A percentile compares a stretch with the other conserved stretches of the same genome.
Evolutionary conservation across 2,329 filamentous ascomycete species (phyloP).

Genomic region (Cercospora brassicicola): DNA sequence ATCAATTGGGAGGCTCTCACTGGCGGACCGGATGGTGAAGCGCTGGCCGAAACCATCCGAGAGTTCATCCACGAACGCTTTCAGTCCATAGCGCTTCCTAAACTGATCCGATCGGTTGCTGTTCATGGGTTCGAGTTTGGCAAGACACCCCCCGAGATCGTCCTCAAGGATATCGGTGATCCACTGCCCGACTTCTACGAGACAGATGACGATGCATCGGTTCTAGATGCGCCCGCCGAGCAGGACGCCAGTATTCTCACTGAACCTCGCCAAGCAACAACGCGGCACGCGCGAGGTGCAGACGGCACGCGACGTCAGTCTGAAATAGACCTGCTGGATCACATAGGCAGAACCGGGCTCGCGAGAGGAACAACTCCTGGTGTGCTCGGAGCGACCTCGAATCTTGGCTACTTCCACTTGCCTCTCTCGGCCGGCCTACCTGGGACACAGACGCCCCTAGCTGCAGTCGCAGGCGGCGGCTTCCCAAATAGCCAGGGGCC

Average conservation of each 20-base stretch:
- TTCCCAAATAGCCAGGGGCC: conserved; percentile 49
- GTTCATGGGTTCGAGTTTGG: conserved; percentile 95
- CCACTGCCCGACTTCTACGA: conserved; percentile 97
- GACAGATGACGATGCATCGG: conserved; percentile 65
- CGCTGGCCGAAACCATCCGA: conserved; percentile 81
- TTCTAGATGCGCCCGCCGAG: conserved; percentile 44
- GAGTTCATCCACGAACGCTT: conserved; percentile 95
- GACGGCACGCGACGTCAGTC: conserved; percentile 24
- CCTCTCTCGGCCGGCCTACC: conserved; percentile 70
- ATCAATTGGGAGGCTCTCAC: conserved; percentile 95
- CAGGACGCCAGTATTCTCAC: conserved; percentile 6
- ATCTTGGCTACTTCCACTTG: conserved; percentile 79
- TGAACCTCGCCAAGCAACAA: conserved; percentile 12
- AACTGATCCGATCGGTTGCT: conserved; percentile 94
- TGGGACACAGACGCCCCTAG: conserved; percentile 75
- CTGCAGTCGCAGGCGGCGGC: conserved; percentile 73
- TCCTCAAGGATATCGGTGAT: conserved; percentile 95
- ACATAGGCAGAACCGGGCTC: conserved; percentile 39
- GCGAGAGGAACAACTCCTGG: conserved; percentile 56
- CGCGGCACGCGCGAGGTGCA: conserved; percentile 16
- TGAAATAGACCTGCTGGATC: conserved; percentile 24
- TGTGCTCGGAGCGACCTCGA: conserved; percentile 69
- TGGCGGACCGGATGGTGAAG: conserved; percentile 79
- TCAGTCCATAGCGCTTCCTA: conserved; percentile 83
- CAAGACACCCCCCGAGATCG: conserved; percentile 74